Base-by-base conservation (phyloP, 2,329 filamentous ascomycete species). In the Cercospora berteroae region DNA sequence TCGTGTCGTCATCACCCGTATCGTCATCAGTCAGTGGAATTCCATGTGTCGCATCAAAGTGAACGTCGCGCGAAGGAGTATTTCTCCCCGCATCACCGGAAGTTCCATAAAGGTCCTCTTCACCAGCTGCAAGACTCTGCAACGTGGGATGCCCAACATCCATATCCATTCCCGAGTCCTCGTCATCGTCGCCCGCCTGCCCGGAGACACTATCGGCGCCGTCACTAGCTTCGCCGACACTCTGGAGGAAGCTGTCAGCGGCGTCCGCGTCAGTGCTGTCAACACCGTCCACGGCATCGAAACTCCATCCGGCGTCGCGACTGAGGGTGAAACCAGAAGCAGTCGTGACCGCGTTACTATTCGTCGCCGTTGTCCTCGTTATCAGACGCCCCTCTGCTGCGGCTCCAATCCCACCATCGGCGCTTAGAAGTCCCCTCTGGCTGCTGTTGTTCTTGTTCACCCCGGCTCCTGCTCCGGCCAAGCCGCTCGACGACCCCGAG, bases 401-500 rank as follows among this genome's bases (percentile, higher is more conserved):
- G 69, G 48, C 64, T 71, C 69, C 70, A 73, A 16, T 64, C 50
- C 61, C 61, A 64, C 71, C 71, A 73, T 48, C 66, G 68, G 48
- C 68, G 60, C 29, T 57, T 48, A 33, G 60, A 25, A 25, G 42
- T 25, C 56, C 66, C 64, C 31, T 67, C 67, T 60, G 70, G 60
- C 63, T 68, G 64, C 5, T 31, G 55, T n/a, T 31, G 55, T 57
- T 56, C 23, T 39, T 74, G 67, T 64, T 70, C 67, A 64, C 70
- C 70, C 56, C 71, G 69, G 73, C 80, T 81, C 76, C 87, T 89
- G 84, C 90, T 92, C 81, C 90, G 86, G 84, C 89, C 92, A 86
- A 92, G 87, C 87, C 90, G 90, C 90, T 93, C 92, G 91, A 92
- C 90, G 89, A 94, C 87, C 92, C 92, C 94, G 83, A 89, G 85